Conservation (phyloP, 495 filamentous ascomycete genomes). For the Aspergillus affinis region DNA sequence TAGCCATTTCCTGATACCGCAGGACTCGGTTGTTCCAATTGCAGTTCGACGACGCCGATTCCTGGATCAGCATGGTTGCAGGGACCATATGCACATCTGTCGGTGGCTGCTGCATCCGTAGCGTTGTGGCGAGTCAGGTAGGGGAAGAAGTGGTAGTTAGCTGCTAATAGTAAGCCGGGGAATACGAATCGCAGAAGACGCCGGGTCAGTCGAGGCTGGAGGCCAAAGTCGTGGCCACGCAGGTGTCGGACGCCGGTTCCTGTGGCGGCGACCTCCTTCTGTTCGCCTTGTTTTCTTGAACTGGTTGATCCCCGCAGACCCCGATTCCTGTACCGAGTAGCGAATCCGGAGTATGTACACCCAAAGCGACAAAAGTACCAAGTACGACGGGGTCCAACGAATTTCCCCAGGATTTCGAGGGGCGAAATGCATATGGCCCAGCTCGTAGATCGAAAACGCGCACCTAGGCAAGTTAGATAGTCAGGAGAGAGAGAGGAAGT, state of each 20-base stretch:
- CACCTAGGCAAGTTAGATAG: not conserved
- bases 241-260: not conserved
- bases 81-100: not conserved
- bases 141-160: not conserved
- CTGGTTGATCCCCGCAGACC: not conserved
- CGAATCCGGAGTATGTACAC: not conserved
- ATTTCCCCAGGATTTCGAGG: not conserved
- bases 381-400: not conserved
- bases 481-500: not conserved
- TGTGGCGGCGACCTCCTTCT: not conserved
- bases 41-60: constrained; percentile 1
- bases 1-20: not conserved
- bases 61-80: constrained; percentile 9
- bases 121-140: constrained; percentile 17
- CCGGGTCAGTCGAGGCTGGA: not conserved
- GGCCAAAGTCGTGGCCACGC: not conserved
- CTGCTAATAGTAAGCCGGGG: not conserved
- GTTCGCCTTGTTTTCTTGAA: not conserved
- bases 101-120: constrained; percentile 6
- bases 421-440: no score
- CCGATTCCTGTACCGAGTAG: not conserved
- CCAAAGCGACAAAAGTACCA: not conserved
- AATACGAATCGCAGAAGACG: not conserved
- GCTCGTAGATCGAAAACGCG: not conserved
- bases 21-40: not conserved